Evolutionary conservation across 2,329 filamentous ascomycete genomes (phyloP).

Genomic region (Fonsecaea pugnacius): DNA sequence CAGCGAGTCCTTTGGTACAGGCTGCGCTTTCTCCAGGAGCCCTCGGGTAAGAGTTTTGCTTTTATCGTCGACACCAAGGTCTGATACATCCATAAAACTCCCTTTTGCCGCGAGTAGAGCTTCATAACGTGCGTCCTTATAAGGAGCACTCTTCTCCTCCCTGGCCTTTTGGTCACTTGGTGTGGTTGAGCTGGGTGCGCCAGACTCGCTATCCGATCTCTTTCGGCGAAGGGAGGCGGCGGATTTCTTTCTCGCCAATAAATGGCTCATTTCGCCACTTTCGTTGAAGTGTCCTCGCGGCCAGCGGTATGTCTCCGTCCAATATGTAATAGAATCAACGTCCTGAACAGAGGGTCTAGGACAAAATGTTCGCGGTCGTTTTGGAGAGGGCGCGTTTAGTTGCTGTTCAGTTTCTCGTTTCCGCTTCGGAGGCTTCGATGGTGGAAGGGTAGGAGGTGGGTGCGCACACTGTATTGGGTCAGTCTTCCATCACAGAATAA

Average conservation of each 20-base stretch:
- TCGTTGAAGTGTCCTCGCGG: constrained; percentile 40
- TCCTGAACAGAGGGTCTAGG: constrained; percentile 26
- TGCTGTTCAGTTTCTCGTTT: constrained; percentile 26
- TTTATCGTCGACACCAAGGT: neutral
- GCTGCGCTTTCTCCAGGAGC: constrained; percentile 16
- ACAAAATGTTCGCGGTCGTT: constrained; percentile 22
- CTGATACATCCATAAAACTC: constrained; percentile 33
- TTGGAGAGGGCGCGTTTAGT: constrained; percentile 20
- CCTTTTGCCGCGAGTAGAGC: constrained; percentile 17
- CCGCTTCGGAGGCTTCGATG: constrained; percentile 20
- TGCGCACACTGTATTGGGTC: constrained; percentile 17
- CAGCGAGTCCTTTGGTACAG: constrained; percentile 36
- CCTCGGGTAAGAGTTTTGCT: constrained; percentile 30
- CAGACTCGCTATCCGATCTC: constrained; percentile 33
- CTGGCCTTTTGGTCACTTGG: constrained; percentile 36
- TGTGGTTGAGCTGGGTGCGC: constrained; percentile 29
- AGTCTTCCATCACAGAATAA: constrained; percentile 18
- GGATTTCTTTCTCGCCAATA: constrained; percentile 40
- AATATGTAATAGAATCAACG: constrained; percentile 40
- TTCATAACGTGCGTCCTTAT: too few species aligned
- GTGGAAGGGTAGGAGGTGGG: constrained; percentile 18
- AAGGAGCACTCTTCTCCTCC: constrained; percentile 17
- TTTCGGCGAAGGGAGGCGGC: constrained; percentile 33
- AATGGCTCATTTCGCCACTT: constrained; percentile 38
- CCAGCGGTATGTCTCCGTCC: constrained; percentile 37